Evolutionary conservation across 495 filamentous ascomycete species (phyloP), one percentile per base, ranked within the genome.

Genomic region (Hypoxylon fragiforme): DNA sequence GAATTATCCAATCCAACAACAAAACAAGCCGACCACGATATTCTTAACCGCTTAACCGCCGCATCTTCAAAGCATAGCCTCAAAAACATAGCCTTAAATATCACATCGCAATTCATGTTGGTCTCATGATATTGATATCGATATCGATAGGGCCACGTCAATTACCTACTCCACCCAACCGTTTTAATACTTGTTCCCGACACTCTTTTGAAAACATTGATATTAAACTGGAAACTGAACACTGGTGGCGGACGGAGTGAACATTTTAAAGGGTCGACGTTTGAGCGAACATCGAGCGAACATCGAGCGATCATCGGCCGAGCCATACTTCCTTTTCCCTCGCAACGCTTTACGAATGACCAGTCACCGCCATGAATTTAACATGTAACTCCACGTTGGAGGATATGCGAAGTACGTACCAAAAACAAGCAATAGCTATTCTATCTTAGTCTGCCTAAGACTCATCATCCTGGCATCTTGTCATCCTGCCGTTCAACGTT

Each of bases 371-470:
- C 42, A 69, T 70, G 64, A 74, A 72, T 57, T 54, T 65, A 44
- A 77, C 73, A 45, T 81, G 77, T 55, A 81, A 81, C 67, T 64
- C 75, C 44, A 78, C 80, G 66, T 60, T 82, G 71, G 80, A 75
- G 72, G 71, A 82, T 44, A 65, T 82, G 72, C 63, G 71, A 61
- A 76, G 80, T 83, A 76, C 38, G 80, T 70, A 37, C 34, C 8
- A 3, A 21, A 54, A 31, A 62, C n/a, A 57, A 54, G 50, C 45
- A n/a, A 41, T 45, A 35, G 9, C 24, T 12, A 4, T 9, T 47
- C 47, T 15, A n/a, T n/a, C n/a, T n/a, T n/a, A n/a, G n/a, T n/a
- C n/a, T n/a, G n/a, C n/a, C n/a, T n/a, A n/a, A n/a, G n/a, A n/a
- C n/a, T 40, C 16, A 35, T 24, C 14, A 36, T 48, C 36, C 34